Evolutionary conservation across 2,329 filamentous ascomycete species (phyloP).

Genomic region (Diplodia seriata): DNA sequence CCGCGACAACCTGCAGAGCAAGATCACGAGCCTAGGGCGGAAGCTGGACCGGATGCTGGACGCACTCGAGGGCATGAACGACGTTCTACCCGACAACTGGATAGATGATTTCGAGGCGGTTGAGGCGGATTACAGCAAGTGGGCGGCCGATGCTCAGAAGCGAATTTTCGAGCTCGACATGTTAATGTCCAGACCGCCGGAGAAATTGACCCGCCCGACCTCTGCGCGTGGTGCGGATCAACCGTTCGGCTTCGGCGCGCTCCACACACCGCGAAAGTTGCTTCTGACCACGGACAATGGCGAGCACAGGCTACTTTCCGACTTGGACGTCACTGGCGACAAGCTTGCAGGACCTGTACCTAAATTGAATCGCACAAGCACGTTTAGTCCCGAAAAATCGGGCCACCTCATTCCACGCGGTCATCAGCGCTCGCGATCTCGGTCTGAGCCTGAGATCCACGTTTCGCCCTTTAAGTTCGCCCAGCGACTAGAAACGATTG

Average conservation of each 20-base stretch:
- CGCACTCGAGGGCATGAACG: constrained; percentile 79
- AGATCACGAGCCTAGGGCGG: constrained; percentile 72
- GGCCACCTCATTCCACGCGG: constrained; percentile 8
- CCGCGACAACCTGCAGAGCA: constrained; percentile 68
- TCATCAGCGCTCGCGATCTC: constrained; percentile 30
- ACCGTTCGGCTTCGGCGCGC: constrained; percentile 19
- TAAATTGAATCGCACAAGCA: constrained; percentile 31
- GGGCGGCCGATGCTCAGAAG: constrained; percentile 79
- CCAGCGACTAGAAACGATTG: constrained; percentile 26
- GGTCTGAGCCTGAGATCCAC: constrained; percentile 27
- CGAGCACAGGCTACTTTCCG: constrained; percentile 23
- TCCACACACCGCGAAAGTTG: constrained; percentile 4
- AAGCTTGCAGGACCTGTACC: constrained; percentile 27
- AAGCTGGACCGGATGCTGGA: constrained; percentile 87
- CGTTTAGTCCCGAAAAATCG: constrained; percentile 19
- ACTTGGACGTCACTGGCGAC: constrained; percentile 1
- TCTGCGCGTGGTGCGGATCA: constrained; percentile 31
- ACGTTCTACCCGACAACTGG: constrained; percentile 86
- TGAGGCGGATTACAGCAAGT: constrained; percentile 78
- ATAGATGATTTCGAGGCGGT: constrained; percentile 83
- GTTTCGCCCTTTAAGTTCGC: constrained; percentile 27
- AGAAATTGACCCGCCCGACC: constrained; percentile 31
- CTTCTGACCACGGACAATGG: constrained; percentile 3
- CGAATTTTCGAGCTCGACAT: constrained; percentile 72
- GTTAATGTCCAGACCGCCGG: constrained; percentile 29